Base-by-base conservation (phyloP, 805 yeast species). In the Wickerhamiella allomyrinae region DNA sequence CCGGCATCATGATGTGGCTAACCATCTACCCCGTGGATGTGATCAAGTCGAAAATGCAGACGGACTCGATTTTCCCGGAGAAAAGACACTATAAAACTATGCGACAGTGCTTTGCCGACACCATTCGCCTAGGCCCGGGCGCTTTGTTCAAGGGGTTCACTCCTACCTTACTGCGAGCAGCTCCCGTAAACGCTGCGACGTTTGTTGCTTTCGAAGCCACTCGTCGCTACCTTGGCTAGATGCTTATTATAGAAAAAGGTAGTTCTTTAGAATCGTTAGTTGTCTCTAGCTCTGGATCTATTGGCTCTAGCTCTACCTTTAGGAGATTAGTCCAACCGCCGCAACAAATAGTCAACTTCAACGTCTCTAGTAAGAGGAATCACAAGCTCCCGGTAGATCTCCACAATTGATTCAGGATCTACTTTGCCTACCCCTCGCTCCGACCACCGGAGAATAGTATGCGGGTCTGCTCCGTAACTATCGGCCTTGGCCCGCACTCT, bases 131-230 rank as follows among this genome's bases (percentile, higher is more conserved):
- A 11, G 51, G 54, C 23, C 42, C 38, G 34, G 25, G 29, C 21
- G 94, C 94, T 0, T 81, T 91, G 56, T 82, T 83, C 63, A 79
- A 79, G 62, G 99, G 99, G 1, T 87, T 93, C 57, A 62, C 76
- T 15, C 96, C 98, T 29, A 87, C 97, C 0, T 74, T 91, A 49
- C 66, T 91, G 49, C 79, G 99, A 64, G 97, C 99, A 39, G 94
- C 95, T 3, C 98, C 98, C 1, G 98, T 93, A 3, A 93, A 91
- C 58, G 99, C 95, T 34, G 94, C 93, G 23, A 93, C 98, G 0
- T 91, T 91, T 63, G 79, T 85, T 35, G 86, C 93, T 2, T 91
- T 91, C 59, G 99, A 91, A 61, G 62, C 80, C 40, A 82, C 95
- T 4, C 79, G 87, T 17, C 41, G 62, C 35, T 43, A 47, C 15